Evolutionary conservation across 2,329 filamentous ascomycete genomes (phyloP), one percentile per base, ranked within the genome.

Genomic region (Capronia americana): DNA sequence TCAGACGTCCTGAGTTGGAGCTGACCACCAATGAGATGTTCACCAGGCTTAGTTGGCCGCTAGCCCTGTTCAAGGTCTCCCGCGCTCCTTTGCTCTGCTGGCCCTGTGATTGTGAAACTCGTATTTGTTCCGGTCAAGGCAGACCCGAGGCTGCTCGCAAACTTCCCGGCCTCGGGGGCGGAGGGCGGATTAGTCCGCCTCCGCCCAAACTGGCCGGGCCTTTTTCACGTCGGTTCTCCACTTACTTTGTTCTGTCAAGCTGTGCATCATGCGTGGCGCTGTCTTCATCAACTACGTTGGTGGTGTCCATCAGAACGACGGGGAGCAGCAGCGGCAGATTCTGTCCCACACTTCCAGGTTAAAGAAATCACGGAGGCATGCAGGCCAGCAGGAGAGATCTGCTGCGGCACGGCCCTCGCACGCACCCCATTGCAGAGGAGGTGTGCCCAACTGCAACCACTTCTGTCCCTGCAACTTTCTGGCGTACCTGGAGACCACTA

Each of bases 191-290:
- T 28, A 28, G 26, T 28, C 26, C 26, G 26, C 26, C 2, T 28
- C 26, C 26, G 26, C 26, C 26, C 26, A 28, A 28, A 4, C 26
- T 28, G 26, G 26, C 26, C 26, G 26, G 3, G 26, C 26, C 26
- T 3, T 28, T n/a, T 28, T 28, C 26, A 28, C 26, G 26, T 28
- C 26, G 26, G 26, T 30, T 88, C 90, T 14, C 26, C 50, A 53
- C 23, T 53, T 53, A 24, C 50, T 53, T 53, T 12, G 20, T 53
- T 53, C 26, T 28, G 4, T 28, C 23, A 23, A 23, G 12, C 14
- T 26, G 14, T 20, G 4, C 30, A 58, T 23, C n/a, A 63, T 63
- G 61, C 38, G 7, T 8, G 34, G 20, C n/a, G 26, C 41, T 17
- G 38, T 63, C 23, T 63, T 63, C 38, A 63, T 63, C 38, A 63